Conservation (phyloP, 371 early-diverging fungal species). For the Synchytrium microbalum region DNA sequence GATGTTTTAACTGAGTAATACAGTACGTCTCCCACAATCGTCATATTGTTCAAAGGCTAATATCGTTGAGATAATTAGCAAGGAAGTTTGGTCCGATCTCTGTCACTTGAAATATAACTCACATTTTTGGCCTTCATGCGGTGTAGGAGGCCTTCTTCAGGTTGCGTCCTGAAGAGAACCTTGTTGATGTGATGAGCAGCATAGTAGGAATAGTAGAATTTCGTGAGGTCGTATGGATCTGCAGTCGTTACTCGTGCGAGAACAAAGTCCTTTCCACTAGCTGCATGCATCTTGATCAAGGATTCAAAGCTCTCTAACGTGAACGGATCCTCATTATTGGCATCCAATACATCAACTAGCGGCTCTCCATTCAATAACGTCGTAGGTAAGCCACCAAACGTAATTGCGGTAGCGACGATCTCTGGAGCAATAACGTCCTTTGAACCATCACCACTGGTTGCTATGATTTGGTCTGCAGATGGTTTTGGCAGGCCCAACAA, state of each 20-base stretch:
- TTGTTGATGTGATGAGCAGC: slow-evolving; percentile 75
- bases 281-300: slow-evolving; percentile 50
- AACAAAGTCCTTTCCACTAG: slow-evolving; percentile 64
- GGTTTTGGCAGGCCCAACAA: neutral
- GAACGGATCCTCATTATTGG: slow-evolving; percentile 64
- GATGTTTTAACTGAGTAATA: slow-evolving; percentile 44
- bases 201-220: slow-evolving; percentile 26
- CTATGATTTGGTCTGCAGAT: neutral
- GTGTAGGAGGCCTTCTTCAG: slow-evolving; percentile 59
- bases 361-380: slow-evolving; percentile 4
- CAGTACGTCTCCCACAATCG: slow-evolving; percentile 65
- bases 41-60: slow-evolving; percentile 68
- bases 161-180: slow-evolving; percentile 67
- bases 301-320: slow-evolving; percentile 65
- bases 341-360: slow-evolving; percentile 43
- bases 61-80: slow-evolving; percentile 2
- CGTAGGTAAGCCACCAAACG: neutral
- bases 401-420: neutral
- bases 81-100: too few relatives aligned
- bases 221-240: slow-evolving; percentile 49
- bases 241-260: slow-evolving; percentile 71
- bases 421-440: neutral
- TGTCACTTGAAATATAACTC: too few relatives aligned
- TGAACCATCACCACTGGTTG: neutral
- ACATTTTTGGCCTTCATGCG: slow-evolving; percentile 80